Conservation (phyloP, 2,329 filamentous ascomycete genomes). For the Neospermospora avenae region DNA sequence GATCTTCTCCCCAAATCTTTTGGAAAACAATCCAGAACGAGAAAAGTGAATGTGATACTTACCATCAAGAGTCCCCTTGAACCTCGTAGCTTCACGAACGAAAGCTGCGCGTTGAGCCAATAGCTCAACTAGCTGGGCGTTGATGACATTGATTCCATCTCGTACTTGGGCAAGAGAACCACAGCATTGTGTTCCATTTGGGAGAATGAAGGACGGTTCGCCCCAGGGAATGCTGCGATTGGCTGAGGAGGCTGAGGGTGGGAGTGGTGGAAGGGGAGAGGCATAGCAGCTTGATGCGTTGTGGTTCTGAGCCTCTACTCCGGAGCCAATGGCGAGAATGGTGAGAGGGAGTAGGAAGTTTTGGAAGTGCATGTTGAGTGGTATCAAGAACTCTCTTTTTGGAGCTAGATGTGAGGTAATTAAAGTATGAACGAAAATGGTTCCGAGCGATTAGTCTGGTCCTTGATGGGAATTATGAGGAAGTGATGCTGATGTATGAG, state of each 20-base stretch:
- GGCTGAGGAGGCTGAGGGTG: neutral
- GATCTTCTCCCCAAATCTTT: neutral
- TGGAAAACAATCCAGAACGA: too few relatives aligned
- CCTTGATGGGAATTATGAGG: too few relatives aligned
- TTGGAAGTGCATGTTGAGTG: neutral
- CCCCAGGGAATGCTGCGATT: slow-evolving; percentile 19
- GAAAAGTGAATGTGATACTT: neutral
- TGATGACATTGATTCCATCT: slow-evolving; percentile 16
- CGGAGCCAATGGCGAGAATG: neutral
- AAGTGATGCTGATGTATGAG: too few relatives aligned
- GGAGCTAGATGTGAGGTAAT: neutral
- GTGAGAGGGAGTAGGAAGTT: neutral
- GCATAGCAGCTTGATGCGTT: slow-evolving; percentile 14
- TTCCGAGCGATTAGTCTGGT: neutral
- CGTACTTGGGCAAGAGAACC: slow-evolving; percentile 17
- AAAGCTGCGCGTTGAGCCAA: slow-evolving; percentile 17
- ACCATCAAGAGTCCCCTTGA: slow-evolving; percentile 15
- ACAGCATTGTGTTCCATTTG: slow-evolving; percentile 19
- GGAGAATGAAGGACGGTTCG: slow-evolving; percentile 6
- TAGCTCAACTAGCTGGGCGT: slow-evolving; percentile 12
- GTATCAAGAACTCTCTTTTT: too few relatives aligned
- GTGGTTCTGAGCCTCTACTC: neutral
- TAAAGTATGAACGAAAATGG: neutral
- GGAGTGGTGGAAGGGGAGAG: slow-evolving; percentile 2
- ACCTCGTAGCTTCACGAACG: slow-evolving; percentile 24